Evolutionary conservation across 2,329 filamentous ascomycete genomes (phyloP).

Genomic region (Fusarium nisikadoi): DNA sequence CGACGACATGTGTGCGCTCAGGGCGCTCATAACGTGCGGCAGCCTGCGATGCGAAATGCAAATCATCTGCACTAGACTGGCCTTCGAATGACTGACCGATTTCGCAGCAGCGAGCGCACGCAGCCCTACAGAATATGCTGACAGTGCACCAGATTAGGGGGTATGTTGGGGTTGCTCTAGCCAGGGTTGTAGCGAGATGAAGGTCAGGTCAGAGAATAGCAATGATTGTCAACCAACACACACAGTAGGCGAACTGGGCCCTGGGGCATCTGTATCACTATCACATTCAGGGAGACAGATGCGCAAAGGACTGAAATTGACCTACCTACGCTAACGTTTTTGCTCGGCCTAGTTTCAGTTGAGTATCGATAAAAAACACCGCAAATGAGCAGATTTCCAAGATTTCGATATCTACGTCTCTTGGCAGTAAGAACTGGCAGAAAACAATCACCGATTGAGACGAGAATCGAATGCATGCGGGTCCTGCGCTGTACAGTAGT

Average conservation of each 20-base stretch:
- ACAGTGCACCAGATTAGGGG: conserved; percentile 14
- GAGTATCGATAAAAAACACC: conserved; percentile 22
- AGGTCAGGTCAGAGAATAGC: conserved; percentile 15
- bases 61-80: background rate
- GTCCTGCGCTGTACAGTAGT: conserved; percentile 15
- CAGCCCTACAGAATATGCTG: conserved; percentile 37
- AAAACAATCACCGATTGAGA: conserved; percentile 32
- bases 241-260: conserved; percentile 3
- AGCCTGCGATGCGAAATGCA: conserved; percentile 5
- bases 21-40: background rate
- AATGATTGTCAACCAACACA: conserved; percentile 18
- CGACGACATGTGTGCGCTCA: conserved; percentile 2
- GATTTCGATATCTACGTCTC: conserved; percentile 15
- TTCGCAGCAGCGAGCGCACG: conserved; percentile 6
- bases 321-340: conserved; percentile 2
- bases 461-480: conserved; percentile 20
- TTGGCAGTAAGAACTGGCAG: conserved; percentile 23
- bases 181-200: conserved; percentile 42
- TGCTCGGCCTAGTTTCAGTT: conserved; percentile 13
- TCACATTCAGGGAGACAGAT: conserved; percentile 4
- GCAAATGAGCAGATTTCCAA: conserved; percentile 22
- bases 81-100: background rate
- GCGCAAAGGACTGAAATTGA: conserved; percentile 23
- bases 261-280: conserved; percentile 11
- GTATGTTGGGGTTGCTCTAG: conserved; percentile 14